Evolutionary conservation across 305 asterid genomes (phyloP), one percentile per base, ranked within the genome.

Genomic region (Coffea humblotiana): DNA sequence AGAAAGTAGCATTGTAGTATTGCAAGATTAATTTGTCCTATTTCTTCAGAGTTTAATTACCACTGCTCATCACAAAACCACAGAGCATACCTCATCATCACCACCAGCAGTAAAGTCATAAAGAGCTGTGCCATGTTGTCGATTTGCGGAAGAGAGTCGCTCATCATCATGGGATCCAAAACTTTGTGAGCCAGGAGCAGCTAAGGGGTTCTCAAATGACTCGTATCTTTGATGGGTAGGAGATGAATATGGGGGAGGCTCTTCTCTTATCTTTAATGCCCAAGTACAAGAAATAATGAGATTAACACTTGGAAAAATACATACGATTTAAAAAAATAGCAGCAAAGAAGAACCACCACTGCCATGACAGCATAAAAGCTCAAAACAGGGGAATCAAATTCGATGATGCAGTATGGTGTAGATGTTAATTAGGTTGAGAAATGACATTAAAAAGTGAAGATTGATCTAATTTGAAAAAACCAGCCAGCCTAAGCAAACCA

Each of bases 91-190:
- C 99, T 96, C 99, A 85, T 96, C 99, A 83, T 96, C 98, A 54
- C 98, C 99, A 74, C 99, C 99, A 79, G 99, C 99, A 82, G 94
- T 91, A 90, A 96, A 96, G 89, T 96, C 99, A 87, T 96, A 96
- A 77, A 96, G 94, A 56, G 98, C 99, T 78, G 93, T 67, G 78
- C 98, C 99, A 54, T 64, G 81, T 86, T 93, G 92, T 72, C 90
- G 85, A 88, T 89, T 88, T 73, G 96, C 92, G 16, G 97, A 90
- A 89, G 98, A 91, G 77, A 84, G 66, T 60, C 90, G 91, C 58
- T 90, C 93, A 40, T 89, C 98, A 74, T 90, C 95, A 49, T 77
- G 88, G 48, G 91, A 84, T 71, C 82, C 83, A 87, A 83, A 91
- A 86, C 96, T 90, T 75, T 85, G 85, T 70, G 96, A 90, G 73